phyloP scores from a whole-genome alignment of 2,329 filamentous ascomycete species.

The Alternaria infectoria region DNA sequence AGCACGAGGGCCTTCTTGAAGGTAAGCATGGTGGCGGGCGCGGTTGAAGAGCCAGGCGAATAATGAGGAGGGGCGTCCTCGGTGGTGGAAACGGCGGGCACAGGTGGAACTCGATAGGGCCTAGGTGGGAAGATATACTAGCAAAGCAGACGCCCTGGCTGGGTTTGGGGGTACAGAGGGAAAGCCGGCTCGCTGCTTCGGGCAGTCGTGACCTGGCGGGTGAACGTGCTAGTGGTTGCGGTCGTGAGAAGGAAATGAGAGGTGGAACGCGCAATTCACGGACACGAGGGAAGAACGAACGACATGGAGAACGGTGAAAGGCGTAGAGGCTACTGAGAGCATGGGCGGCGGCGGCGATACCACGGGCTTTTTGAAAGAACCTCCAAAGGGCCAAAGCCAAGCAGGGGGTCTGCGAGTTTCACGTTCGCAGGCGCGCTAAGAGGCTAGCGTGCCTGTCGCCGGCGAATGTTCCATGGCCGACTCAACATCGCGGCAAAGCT shows the following conservation, averaged over 20 bases:
- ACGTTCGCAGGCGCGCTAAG: slow-evolving; percentile 3
- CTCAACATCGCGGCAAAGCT: slow-evolving; percentile 4
- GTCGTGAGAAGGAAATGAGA: slow-evolving; percentile 1
- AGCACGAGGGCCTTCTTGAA: slow-evolving; percentile 77
- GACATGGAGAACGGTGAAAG: neutral
- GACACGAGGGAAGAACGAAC: neutral
- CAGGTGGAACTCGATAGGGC: slow-evolving; percentile 3
- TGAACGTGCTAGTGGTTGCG: neutral
- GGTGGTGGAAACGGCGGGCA: neutral
- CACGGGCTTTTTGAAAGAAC: slow-evolving; percentile 6
- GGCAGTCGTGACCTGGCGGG: slow-evolving; percentile 7
- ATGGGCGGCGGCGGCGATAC: neutral
- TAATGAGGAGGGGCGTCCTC: neutral
- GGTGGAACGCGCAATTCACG: slow-evolving; percentile 1
- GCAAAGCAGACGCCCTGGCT: slow-evolving; percentile 11
- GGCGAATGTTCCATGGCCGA: slow-evolving; percentile 2
- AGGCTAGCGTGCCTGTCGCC: slow-evolving; percentile 4
- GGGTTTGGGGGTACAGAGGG: slow-evolving; percentile 3
- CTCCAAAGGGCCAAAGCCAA: neutral
- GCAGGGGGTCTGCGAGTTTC: slow-evolving; percentile 17
- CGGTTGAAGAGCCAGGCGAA: neutral
- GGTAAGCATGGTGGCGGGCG: slow-evolving; percentile 69
- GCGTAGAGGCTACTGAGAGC: neutral
- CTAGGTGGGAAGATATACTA: slow-evolving; percentile 9
- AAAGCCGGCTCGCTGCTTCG: neutral